These are phyloP conservation scores for Cicer arietinum DNA, from an alignment of 306 rosid genomes.

Conservation along the genomic window DNA sequence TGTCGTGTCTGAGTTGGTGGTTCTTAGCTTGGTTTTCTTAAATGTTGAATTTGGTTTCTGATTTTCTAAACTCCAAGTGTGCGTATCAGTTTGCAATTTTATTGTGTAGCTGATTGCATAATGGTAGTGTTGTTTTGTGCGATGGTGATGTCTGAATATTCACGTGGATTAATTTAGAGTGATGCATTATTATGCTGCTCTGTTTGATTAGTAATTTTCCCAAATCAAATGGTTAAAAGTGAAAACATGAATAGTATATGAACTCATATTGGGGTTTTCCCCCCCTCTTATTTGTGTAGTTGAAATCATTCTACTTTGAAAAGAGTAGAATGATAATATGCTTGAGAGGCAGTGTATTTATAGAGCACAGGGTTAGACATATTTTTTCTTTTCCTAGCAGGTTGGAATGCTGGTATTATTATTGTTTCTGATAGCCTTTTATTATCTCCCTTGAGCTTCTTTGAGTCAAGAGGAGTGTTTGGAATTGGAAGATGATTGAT, in stretches of 20 bases:
- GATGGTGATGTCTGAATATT: neutral
- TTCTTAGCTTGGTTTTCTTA: neutral
- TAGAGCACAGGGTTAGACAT: neutral
- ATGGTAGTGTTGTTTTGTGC: neutral
- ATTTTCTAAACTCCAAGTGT: neutral
- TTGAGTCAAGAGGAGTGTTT: conserved; percentile 5
- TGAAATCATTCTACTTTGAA: neutral
- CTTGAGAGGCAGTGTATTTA: neutral
- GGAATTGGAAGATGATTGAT: conserved; percentile 9
- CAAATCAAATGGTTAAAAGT: neutral
- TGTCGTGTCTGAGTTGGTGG: too few relatives aligned
- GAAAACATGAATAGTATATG: neutral
- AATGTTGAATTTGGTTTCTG: neutral
- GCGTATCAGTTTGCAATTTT: neutral
- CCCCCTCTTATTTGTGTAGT: neutral
- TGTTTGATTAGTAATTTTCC: neutral
- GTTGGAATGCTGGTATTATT: conserved; percentile 21
- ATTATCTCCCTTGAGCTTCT: conserved; percentile 10
- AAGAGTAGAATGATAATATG: conserved; percentile 5
- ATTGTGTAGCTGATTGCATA: conserved; percentile 2
- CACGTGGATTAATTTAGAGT: neutral
- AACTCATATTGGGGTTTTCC: neutral
- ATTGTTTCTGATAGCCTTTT: conserved; percentile 2
- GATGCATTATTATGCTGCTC: neutral
- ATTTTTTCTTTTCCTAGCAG: neutral